Evolutionary conservation across 768 basidiomycete genomes (phyloP).

Genomic region (Naganishia vaughanmartiniae): DNA sequence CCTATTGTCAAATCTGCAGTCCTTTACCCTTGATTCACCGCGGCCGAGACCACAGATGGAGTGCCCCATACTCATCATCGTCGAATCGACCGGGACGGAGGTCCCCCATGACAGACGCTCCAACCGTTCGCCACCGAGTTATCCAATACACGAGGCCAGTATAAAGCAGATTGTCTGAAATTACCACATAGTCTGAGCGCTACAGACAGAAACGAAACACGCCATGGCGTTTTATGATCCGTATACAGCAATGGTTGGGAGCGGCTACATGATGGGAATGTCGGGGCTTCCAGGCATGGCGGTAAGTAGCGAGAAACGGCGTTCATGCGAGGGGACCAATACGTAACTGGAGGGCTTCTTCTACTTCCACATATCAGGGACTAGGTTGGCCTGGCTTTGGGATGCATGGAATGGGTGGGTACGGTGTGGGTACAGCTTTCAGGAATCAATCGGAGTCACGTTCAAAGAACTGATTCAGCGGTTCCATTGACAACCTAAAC

Average conservation of each 20-base stretch:
- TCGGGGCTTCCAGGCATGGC: slow-evolving; percentile 25
- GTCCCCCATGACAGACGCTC: neutral
- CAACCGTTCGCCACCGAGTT: neutral
- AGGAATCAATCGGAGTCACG: too few relatives aligned
- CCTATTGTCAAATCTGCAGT: neutral
- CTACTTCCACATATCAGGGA: neutral
- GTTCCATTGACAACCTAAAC: neutral
- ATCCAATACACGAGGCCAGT: neutral
- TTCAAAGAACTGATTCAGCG: neutral
- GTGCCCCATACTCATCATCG: too few relatives aligned
- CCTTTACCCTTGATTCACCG: neutral
- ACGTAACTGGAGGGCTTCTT: neutral
- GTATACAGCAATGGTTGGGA: slow-evolving; percentile 24
- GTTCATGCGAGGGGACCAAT: neutral
- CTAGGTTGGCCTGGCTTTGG: slow-evolving; percentile 26
- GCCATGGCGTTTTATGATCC: slow-evolving; percentile 29
- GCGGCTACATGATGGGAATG: slow-evolving; percentile 25
- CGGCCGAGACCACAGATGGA: neutral
- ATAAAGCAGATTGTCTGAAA: neutral
- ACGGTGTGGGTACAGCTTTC: slow-evolving; percentile 12
- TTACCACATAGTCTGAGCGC: neutral
- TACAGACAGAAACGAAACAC: too few relatives aligned
- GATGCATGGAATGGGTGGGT: slow-evolving; percentile 14
- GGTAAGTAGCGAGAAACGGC: neutral
- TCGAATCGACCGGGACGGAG: too few relatives aligned